Evolutionary conservation across 1,139 yeast genomes (phyloP).

Genomic region (Yamadazyma taylorii): DNA sequence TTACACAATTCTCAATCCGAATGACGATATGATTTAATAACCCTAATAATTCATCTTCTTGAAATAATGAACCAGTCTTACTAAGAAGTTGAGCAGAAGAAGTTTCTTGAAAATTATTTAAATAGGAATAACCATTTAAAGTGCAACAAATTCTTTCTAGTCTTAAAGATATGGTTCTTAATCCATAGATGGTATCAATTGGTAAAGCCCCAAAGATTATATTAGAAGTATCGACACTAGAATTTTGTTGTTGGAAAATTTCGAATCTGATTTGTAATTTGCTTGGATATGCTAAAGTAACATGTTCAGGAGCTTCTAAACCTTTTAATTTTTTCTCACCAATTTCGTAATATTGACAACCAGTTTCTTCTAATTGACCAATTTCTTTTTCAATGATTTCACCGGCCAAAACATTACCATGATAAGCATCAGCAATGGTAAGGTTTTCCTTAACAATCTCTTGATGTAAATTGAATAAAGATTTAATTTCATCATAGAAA

Average conservation of each 20-base stretch:
- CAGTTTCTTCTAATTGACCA: conserved; percentile 63
- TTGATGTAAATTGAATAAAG: conserved; percentile 55
- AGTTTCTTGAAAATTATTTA: conserved; percentile 29
- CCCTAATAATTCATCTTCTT: conserved; percentile 41
- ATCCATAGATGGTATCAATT: conserved; percentile 44
- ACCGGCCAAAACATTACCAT: conserved; percentile 60
- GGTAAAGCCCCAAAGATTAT: conserved; percentile 43
- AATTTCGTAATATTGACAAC: conserved; percentile 65
- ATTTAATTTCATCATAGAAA: conserved; percentile 68
- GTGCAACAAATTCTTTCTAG: conserved; percentile 50
- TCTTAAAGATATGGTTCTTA: conserved; percentile 49
- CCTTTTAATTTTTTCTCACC: conserved; percentile 95
- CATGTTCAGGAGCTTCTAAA: conserved; percentile 86
- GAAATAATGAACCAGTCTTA: conserved; percentile 24
- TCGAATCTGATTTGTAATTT: conserved; percentile 59
- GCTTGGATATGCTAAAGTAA: conserved; percentile 77
- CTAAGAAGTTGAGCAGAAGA: conserved; percentile 28
- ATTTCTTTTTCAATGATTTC: conserved; percentile 69
- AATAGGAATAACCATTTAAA: conserved; percentile 28
- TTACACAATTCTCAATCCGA: conserved; percentile 58
- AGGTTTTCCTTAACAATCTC: conserved; percentile 40
- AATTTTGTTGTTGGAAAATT: conserved; percentile 30
- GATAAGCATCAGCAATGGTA: conserved; percentile 55
- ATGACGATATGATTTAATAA: conserved; percentile 63
- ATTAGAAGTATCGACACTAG: conserved; percentile 17